Base-by-base conservation (phyloP, 768 basidiomycete genomes). In the Leccinum incarnatum region DNA sequence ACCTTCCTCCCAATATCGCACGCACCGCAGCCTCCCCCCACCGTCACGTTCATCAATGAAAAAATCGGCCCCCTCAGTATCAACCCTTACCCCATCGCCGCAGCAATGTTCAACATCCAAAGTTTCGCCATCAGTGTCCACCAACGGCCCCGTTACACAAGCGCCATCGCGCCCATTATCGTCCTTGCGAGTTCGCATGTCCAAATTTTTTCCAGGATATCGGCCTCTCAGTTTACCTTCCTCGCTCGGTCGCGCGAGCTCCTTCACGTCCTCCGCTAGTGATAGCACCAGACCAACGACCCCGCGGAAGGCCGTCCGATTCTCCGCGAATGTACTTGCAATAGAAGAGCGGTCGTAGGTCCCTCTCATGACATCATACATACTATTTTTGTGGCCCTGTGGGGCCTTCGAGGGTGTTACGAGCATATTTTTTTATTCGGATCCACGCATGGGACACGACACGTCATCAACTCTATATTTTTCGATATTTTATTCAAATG, bases 11-110 rank as follows among this genome's bases (percentile, higher is more conserved):
- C 74, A 55, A 12, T 56, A 60, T 54, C 65, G 52, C 56, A 53
- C 49, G 53, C 59, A 46, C 59, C 71, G 66, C 53, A 60, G 74
- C 74, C 76, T 80, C 29, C 80, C 84, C 10, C 81, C 85, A 6
- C 86, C 87, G 2, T 60, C 78, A 29, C 86, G 85, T 48, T 86
- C 88, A 4, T 86, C 86, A 6, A 75, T 88, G 65, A 89, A 88
- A 73, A 83, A 84, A 67, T 69, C 80, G 15, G 73, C 73, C 37
- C 49, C 65, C 15, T 65, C 68, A 0, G 55, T 45, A 17, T 62
- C 68, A 34, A 63, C 72, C 50, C 66, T 65, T 55, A 54, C 59
- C 51, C 65, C 64, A 14, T 58, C 63, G 53, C 63, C 56, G 58
- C 63, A 61, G 36, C 69, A 47, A 50, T 54, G 46, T 34, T 49